These are phyloP conservation scores for Mangifera indica DNA, from an alignment of 345 rosid species.

Conservation along the genomic window DNA sequence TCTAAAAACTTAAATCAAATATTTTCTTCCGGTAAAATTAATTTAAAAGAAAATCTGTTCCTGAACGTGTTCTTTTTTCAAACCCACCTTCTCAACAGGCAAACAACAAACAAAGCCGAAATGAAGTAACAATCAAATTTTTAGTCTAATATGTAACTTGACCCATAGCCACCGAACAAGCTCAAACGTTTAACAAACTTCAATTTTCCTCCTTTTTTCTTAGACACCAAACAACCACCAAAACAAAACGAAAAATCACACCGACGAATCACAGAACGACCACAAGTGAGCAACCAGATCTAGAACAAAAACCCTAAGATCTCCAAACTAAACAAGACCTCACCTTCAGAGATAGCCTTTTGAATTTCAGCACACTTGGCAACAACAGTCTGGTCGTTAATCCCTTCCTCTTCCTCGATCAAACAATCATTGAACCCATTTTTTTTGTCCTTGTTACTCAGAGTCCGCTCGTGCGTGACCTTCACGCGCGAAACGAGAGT, in stretches of 20 bases:
- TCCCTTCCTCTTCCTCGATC: conserved; percentile 81
- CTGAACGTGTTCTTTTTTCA: no score
- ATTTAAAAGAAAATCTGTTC: no score
- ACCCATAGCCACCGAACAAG: no score
- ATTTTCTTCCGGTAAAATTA: no score
- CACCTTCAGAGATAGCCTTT: conserved; percentile 80
- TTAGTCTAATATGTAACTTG: no score
- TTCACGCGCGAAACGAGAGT: conserved; percentile 56
- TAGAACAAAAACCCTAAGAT: conserved; percentile 2
- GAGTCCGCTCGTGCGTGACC: conserved; percentile 34
- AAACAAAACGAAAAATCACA: neutral
- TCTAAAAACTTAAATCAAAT: no score
- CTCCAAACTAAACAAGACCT: neutral
- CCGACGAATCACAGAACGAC: neutral
- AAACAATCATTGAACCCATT: conserved; percentile 56
- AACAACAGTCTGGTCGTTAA: conserved; percentile 57
- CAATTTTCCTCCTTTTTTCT: no score
- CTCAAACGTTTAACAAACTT: no score
- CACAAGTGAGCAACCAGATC: conserved; percentile 11
- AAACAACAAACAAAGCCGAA: no score
- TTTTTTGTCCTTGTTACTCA: conserved; percentile 29
- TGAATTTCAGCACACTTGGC: conserved; percentile 78
- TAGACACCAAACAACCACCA: neutral
- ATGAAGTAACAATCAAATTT: no score
- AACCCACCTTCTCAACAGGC: no score